A percentile compares a stretch with the other conserved stretches of the same genome.
phyloP scores from a whole-genome alignment of 2,329 filamentous ascomycete species.

The Fonsecaea pugnacius region DNA sequence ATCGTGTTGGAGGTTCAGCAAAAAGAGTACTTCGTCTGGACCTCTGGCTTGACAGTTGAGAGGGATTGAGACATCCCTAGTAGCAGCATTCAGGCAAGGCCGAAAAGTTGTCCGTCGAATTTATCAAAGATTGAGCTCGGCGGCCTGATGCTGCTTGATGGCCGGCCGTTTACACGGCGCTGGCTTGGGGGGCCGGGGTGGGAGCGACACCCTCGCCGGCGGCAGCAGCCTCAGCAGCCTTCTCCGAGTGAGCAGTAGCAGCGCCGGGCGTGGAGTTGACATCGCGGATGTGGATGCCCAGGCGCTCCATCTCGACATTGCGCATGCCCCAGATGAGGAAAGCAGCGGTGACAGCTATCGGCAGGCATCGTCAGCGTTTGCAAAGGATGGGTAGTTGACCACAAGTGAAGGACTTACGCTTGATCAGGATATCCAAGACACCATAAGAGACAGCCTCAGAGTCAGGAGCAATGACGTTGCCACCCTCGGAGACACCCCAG shows the following conservation, averaged over 20 bases:
- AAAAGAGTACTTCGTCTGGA: neutral
- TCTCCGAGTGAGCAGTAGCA: constrained; percentile 24
- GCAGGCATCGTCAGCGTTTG: constrained; percentile 13
- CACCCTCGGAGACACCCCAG: constrained; percentile 67
- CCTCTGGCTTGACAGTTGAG: neutral
- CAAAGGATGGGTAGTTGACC: neutral
- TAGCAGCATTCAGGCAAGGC: neutral
- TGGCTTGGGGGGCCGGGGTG: constrained; percentile 6
- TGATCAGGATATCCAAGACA: constrained; percentile 58
- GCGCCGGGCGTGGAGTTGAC: constrained; percentile 15
- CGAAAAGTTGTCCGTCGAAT: neutral
- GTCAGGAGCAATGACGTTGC: constrained; percentile 68
- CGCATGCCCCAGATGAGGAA: constrained; percentile 67
- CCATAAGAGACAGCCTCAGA: constrained; percentile 72
- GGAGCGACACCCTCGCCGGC: constrained; percentile 15
- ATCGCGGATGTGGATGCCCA: constrained; percentile 43
- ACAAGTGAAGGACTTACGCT: constrained; percentile 20
- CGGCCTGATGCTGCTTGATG: neutral
- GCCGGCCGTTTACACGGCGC: constrained; percentile 18
- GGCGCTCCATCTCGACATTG: constrained; percentile 61
- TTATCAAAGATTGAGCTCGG: constrained; percentile 1
- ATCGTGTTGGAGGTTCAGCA: neutral
- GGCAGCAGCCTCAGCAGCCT: constrained; percentile 22
- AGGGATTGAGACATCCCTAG: neutral
- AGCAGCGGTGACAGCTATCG: constrained; percentile 54